Base-by-base conservation (phyloP, 2,329 filamentous ascomycete species). In the Alternaria sp. region DNA sequence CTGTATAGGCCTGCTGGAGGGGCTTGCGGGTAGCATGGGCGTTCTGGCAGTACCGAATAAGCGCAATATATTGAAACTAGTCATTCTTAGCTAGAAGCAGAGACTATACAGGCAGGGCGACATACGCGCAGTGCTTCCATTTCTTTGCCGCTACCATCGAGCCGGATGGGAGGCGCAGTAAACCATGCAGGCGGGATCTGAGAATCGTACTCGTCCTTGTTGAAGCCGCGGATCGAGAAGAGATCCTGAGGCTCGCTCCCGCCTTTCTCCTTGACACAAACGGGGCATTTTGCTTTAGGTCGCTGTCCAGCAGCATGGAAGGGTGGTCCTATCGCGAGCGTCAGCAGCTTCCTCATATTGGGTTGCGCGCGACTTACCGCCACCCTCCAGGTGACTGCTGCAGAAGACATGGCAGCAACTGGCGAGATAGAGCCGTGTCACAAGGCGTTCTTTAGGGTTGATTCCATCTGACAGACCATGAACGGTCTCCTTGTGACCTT, bases 391-490 rank as follows among this genome's bases (percentile, higher is more conserved):
- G 68, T 85, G 83, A 61, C 79, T 80, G 54, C 72, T 76, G 63
- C 84, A 86, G 32, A 80, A 79, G 25, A 85, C 76, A 71, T 86
- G 84, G 41, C 79, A 80, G 69, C 84, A 86, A 46, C 76, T 77
- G 5, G 80, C 79, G 28, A 86, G 78, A 75, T 80, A 86, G 8
- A 85, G 67, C 40, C 79, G 81, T 0, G 80, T 81, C 41, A 82
- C 80, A 20, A 77, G 69, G 43, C 78, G 78, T 6, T 80, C 72
- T 5, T 77, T 74, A 9, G 71, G 67, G 32, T 73, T 76, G 62
- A 75, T 72, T 9, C 77, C 75, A 41, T 78, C 76, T 51, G 74
- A 75, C 14, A 82, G 73, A 28, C 79, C 79, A 28, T 74, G 67
- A 11, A 77, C 73, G 20, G 79, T 77, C 54, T 77, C 74, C 20